Percentiles rank a stretch among this genome's conserved stretches.
Conservation (phyloP, 192 early-diverging fungal species). For the Coemansia sp. region DNA sequence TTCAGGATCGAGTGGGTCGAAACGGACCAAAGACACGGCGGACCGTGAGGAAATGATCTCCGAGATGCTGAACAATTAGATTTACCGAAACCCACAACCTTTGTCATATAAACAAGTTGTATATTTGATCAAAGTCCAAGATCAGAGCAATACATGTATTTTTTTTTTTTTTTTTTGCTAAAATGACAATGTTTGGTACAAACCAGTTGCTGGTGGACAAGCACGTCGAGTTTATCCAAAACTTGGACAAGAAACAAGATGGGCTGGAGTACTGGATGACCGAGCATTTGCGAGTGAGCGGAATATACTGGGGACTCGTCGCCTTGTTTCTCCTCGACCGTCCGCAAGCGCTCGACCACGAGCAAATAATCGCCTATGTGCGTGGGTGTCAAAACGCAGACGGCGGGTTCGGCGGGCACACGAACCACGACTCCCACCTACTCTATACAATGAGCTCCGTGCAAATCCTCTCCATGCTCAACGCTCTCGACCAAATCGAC, state of each 20-base stretch:
- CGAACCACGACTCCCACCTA: constrained; percentile 86
- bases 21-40: neutral
- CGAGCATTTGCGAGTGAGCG: constrained; percentile 88
- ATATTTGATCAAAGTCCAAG: neutral
- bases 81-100: neutral
- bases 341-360: constrained; percentile 63
- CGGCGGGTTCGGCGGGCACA: constrained; percentile 90
- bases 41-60: constrained; percentile 31
- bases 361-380: constrained; percentile 79
- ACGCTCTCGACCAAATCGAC: constrained; percentile 79
- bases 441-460: constrained; percentile 89
- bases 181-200: no score
- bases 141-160: no score
- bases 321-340: constrained; percentile 72
- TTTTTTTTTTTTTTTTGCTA: no score
- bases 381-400: constrained; percentile 70
- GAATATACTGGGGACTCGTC: constrained; percentile 93
- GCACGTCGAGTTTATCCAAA: constrained; percentile 73
- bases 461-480: constrained; percentile 80
- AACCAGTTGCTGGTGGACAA: constrained; percentile 42
- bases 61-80: constrained; percentile 13
- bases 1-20: no score
- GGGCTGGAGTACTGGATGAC: constrained; percentile 92
- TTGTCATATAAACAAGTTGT: neutral
- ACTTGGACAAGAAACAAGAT: constrained; percentile 78